Percentiles rank a stretch among this genome's conserved stretches.
These are phyloP conservation scores for Moesziomyces sp. DNA, from an alignment of 1,284 basidiomycete species.

Conservation along the genomic window DNA sequence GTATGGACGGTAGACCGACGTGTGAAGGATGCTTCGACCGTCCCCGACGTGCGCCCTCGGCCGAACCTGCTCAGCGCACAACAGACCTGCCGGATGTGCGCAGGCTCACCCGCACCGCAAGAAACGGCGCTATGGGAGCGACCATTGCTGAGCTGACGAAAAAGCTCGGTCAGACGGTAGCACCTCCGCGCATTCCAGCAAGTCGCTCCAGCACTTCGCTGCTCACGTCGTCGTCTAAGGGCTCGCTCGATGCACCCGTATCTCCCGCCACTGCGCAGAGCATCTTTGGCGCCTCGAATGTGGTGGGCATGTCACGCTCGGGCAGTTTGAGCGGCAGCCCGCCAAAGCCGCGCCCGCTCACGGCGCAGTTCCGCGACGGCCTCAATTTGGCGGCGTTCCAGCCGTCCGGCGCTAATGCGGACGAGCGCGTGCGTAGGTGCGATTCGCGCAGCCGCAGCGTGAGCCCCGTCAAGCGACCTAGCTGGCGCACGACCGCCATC, in stretches of 20 bases:
- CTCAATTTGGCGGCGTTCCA: conserved; percentile 54
- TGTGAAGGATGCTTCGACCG: conserved; percentile 56
- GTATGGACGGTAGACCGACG: conserved; percentile 51
- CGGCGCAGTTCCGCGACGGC: conserved; percentile 46
- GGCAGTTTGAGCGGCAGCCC: conserved; percentile 42
- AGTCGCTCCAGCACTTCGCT: conserved; percentile 13
- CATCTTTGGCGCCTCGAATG: neutral
- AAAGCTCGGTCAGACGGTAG: conserved; percentile 30
- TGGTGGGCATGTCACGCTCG: conserved; percentile 10
- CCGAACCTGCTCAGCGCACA: neutral
- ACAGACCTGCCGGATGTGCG: conserved; percentile 10
- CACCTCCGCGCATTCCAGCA: conserved; percentile 10
- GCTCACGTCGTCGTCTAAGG: neutral
- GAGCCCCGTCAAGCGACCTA: conserved; percentile 38
- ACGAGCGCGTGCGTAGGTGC: conserved; percentile 8
- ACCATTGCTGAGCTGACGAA: conserved; percentile 58
- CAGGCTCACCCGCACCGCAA: conserved; percentile 15
- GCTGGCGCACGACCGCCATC: neutral
- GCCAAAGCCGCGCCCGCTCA: conserved; percentile 49
- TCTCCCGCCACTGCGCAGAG: conserved; percentile 14
- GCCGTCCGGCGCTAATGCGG: conserved; percentile 9
- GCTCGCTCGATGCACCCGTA: neutral
- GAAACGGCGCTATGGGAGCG: conserved; percentile 47
- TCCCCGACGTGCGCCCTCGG: conserved; percentile 3
- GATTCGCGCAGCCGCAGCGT: conserved; percentile 54